Conservation (phyloP, 768 basidiomycete genomes). For the Trametopsis cervina region DNA sequence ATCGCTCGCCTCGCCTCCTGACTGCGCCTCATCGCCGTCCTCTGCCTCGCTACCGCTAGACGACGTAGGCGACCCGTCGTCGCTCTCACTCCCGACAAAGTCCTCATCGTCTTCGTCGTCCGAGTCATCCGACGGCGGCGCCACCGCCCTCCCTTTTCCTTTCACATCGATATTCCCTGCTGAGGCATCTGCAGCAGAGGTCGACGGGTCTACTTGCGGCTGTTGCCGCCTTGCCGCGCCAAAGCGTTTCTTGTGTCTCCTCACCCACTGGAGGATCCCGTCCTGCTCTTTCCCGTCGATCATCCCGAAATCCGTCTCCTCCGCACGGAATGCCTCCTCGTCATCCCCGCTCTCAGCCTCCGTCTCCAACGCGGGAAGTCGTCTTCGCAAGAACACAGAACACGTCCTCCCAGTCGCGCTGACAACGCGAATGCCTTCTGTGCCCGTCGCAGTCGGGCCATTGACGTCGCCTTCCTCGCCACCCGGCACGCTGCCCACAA, state of each 20-base stretch:
- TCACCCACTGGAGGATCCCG: constrained; percentile 60
- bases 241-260: constrained; percentile 48
- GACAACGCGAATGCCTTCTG: constrained; percentile 35
- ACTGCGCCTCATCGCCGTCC: constrained; percentile 10
- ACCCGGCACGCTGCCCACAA: constrained; percentile 27
- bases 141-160: constrained; percentile 12
- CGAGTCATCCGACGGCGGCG: constrained; percentile 13
- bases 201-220: background rate
- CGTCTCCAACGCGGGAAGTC: constrained; percentile 22
- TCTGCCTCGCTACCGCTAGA: constrained; percentile 21
- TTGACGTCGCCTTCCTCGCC: constrained; percentile 29
- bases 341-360: constrained; percentile 25
- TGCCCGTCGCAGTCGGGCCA: constrained; percentile 25
- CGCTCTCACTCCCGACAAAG: constrained; percentile 27
- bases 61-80: constrained; percentile 30
- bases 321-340: constrained; percentile 36
- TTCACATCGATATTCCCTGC: constrained; percentile 9
- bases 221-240: background rate
- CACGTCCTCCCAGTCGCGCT: constrained; percentile 65
- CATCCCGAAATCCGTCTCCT: constrained; percentile 66
- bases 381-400: constrained; percentile 41
- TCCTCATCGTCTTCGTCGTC: constrained; percentile 28
- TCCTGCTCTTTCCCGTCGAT: constrained; percentile 66
- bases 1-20: constrained; percentile 15
- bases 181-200: constrained; percentile 15